Base-by-base conservation (phyloP, 345 rosid genomes). In the Sonneratia alba region DNA sequence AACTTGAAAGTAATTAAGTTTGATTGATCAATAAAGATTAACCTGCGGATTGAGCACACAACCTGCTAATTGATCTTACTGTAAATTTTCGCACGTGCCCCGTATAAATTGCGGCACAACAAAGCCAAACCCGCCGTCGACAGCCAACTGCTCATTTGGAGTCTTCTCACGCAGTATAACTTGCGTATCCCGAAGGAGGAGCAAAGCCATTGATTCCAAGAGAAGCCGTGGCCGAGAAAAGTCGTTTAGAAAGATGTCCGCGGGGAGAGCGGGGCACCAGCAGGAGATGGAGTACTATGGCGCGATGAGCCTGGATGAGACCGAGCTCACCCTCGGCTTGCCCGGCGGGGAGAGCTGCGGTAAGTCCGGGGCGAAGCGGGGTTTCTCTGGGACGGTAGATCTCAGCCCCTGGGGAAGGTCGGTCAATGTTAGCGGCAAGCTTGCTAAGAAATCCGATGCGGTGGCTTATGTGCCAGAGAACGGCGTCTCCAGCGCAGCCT, bases 241-340 rank as follows among this genome's bases (percentile, higher is more conserved):
- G 45, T 11, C 70, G 15, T 16, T 24, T 37, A 18, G 48, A 36
- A 61, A 71, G 37, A 72, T 72, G 74, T 48, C 3, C 59, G 18
- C 18, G 34, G 74, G 63, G 43, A 59, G 62, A 34, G 36, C 3
- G 55, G 22, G 24, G 73, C 24, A 15, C 40, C 64, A 66, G 71
- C 79, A 79, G 76, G 87, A 81, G 70, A 74, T 73, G 27, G 78
- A 67, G 6, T 63, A 75, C 55, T 22, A 14, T 9, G 40, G 48
- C 14, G 73, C 12, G 8, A 73, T 82, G 80, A 80, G 73, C 65
- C 73, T 89, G 38, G 79, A 81, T 77, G 93, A 81, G 48, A 87
- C 88, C 6, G 89, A 83, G 76, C 76, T 90, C 70, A 83, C 87
- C 32, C 79, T 90, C 22, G 87, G 90, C 22, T 57, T 84, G 55